A percentile compares a stretch with the other conserved stretches of the same genome.
These are phyloP conservation scores for Picea sitchensis DNA, from an alignment of 75 land plant species.

Conservation along the genomic window DNA sequence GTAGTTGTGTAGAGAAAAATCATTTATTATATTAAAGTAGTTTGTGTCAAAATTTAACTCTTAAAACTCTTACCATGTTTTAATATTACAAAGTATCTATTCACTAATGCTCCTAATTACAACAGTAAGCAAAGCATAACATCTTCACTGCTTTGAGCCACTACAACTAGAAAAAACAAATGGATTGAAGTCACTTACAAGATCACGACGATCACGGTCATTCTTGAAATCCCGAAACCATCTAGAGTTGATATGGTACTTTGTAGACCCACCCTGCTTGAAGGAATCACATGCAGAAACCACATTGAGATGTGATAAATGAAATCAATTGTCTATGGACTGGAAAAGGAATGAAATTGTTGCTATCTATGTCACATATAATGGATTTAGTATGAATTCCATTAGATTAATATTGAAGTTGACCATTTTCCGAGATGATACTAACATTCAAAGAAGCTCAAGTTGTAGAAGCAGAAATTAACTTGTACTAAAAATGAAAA, in stretches of 20 bases:
- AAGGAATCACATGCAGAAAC: background rate
- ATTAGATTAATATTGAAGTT: background rate
- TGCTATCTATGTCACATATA: background rate
- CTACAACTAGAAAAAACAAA: background rate
- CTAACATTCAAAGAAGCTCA: background rate
- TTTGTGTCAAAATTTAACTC: background rate
- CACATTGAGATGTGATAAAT: background rate
- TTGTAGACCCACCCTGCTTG: constrained; percentile 92
- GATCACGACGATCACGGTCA: constrained; percentile 97
- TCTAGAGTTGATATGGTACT: constrained; percentile 78
- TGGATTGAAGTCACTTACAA: constrained; percentile 49
- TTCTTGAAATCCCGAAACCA: constrained; percentile 87
- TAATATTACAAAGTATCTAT: background rate
- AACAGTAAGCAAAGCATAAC: background rate
- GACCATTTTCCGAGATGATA: background rate
- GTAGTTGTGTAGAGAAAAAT: background rate
- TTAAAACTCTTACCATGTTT: background rate
- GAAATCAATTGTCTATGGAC: background rate
- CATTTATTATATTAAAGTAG: background rate
- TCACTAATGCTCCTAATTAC: background rate
- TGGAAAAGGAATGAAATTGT: background rate
- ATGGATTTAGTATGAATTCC: background rate
- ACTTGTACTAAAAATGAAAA: background rate
- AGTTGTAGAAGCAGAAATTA: background rate
- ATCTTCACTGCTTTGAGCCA: constrained; percentile 2